Evolutionary conservation across 164 flowering plant genomes (phyloP).

Genomic region (Nelumbo lutea): DNA sequence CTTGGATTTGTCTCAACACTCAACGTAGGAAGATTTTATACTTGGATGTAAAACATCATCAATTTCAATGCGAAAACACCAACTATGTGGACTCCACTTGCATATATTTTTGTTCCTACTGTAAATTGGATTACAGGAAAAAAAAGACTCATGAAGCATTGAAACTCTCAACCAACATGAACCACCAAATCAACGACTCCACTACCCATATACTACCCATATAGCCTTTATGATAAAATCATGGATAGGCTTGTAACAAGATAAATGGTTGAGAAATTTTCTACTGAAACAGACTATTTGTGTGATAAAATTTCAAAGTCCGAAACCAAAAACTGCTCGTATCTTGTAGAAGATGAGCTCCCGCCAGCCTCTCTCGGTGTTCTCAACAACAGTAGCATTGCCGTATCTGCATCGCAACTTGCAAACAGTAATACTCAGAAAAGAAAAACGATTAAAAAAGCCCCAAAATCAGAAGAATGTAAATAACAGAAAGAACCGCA

Average conservation of each 20-base stretch:
- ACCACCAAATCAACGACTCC: background rate
- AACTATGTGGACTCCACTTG: background rate
- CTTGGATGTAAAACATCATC: background rate
- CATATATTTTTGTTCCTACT: background rate
- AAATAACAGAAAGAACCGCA: background rate
- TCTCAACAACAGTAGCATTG: slow-evolving; percentile 85
- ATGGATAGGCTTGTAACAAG: background rate
- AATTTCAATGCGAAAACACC: background rate
- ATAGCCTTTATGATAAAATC: background rate
- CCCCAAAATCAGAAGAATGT: background rate
- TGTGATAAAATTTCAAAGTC: slow-evolving; percentile 26
- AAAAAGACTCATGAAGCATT: background rate
- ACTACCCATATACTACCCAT: background rate
- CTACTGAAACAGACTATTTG: background rate
- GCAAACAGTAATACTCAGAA: background rate
- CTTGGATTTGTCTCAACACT: too few relatives aligned
- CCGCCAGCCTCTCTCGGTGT: slow-evolving; percentile 91
- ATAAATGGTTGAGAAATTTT: background rate
- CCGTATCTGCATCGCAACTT: slow-evolving; percentile 57
- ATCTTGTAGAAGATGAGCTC: slow-evolving; percentile 83
- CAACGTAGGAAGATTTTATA: too few relatives aligned
- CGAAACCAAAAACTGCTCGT: slow-evolving; percentile 84
- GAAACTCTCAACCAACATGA: slow-evolving; percentile 3
- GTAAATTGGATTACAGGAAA: background rate
- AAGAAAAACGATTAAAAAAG: slow-evolving; percentile 4